Evolutionary conservation across 169 alveolate species (phyloP).

Genomic region (Plasmodium falciparum): DNA sequence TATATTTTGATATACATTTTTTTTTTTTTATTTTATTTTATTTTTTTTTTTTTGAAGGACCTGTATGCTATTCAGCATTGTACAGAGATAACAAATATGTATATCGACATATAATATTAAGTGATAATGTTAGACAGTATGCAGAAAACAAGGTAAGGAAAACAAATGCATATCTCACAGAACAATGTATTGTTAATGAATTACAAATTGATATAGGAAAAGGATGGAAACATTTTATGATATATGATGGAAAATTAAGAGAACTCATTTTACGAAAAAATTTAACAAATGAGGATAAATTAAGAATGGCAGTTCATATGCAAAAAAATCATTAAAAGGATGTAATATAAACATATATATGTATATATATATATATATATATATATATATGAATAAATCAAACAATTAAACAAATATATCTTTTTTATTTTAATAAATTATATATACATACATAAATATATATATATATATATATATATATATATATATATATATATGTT

Average conservation of each 20-base stretch:
- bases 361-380: too few relatives aligned
- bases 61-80: slow-evolving; percentile 90
- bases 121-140: slow-evolving; percentile 88
- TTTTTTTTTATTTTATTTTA: background rate
- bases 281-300: slow-evolving; percentile 76
- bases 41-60: slow-evolving; percentile 77
- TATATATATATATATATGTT: too few relatives aligned
- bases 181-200: slow-evolving; percentile 86
- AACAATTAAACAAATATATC: too few relatives aligned
- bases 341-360: too few relatives aligned
- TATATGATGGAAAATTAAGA: slow-evolving; percentile 85
- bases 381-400: too few relatives aligned
- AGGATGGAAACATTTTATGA: slow-evolving; percentile 92
- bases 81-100: slow-evolving; percentile 88
- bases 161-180: slow-evolving; percentile 86
- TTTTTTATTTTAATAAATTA: too few relatives aligned
- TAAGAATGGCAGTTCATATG: slow-evolving; percentile 66
- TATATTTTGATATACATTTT: background rate
- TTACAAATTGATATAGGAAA: slow-evolving; percentile 87
- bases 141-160: slow-evolving; percentile 86
- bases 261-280: slow-evolving; percentile 87
- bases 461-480: too few relatives aligned
- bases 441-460: too few relatives aligned
- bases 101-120: slow-evolving; percentile 87
- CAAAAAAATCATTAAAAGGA: slow-evolving; percentile 5